Evolutionary conservation across 2,329 filamentous ascomycete genomes (phyloP), one percentile per base, ranked within the genome.

Genomic region (Fusarium penzigii): DNA sequence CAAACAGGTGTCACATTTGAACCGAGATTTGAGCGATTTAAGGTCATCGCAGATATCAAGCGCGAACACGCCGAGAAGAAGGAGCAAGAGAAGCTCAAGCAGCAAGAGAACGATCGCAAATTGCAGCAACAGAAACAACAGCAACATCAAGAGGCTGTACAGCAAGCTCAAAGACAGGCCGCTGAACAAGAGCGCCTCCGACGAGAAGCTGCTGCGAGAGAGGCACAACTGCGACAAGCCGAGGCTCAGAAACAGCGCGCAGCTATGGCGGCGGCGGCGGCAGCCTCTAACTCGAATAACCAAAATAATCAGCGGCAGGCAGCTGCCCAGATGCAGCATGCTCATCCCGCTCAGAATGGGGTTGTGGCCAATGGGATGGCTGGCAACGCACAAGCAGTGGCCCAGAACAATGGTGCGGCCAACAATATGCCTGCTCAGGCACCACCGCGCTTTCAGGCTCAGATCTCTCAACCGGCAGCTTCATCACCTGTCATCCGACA

Each of bases 21-120:
- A 68, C 86, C 88, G 36, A 84, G 88, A 29, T 97, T 97, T 68
- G 92, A 94, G 62, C 85, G 89, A 38, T 97, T 97, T 72, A 97
- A 97, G 75, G 85, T 90, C 2, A 83, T 99, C 41, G 90, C 91
- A 52, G 89, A 90, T 52, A 96, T 97, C 63, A 90, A 87, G 67
- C 78, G 83, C 49, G 84, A 90, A 41, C 87, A 91, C 54, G 85
- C 86, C 25, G 90, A 95, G 68, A 88, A 86, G 66, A 86, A 86
- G 59, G 87, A 88, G 54, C 84, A 87, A 52, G 89, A 94, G 64
- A 91, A 91, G 70, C 77, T 84, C 48, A 83, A 86, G 58, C 82
- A 87, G 52, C 78, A 79, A 16, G 83, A 86, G 55, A 80, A 81
- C 44, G 81, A 83, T 57, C 78, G 79, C 47, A 78, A 80, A 56